Evolutionary conservation across 202 grass and related monocot species (phyloP), one percentile per base, ranked within the genome.

Genomic region (Sporobolus alterniflorus): DNA sequence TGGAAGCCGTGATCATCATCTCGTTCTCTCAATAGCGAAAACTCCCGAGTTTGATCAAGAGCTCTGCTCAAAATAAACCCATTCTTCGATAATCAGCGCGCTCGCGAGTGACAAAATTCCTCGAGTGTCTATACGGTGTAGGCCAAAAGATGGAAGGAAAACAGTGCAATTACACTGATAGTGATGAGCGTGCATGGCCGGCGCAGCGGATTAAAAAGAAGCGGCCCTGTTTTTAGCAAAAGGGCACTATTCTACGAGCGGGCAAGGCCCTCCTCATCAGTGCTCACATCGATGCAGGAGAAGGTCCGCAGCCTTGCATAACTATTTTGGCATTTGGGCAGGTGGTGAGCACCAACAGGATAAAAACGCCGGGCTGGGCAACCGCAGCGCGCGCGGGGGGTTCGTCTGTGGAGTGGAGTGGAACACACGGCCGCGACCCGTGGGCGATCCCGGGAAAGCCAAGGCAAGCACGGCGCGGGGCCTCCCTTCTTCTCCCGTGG

Each of bases 341-440:
- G 81, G 81, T 75, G 61, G 81, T 75, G 61, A 22, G 30, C 54
- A 17, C 54, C 61, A 24, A 46, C n/a, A n/a, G n/a, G n/a, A n/a
- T 83, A 47, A 76, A 59, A 48, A 39, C 82, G 9, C 39, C 33
- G 34, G n/a, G 39, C 33, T 22, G n/a, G 39, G 61, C 20, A 9
- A 30, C 21, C n/a, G 44, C 34, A 14, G 57, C 24, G 51, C n/a
- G 25, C 47, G 63, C 42, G 22, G 64, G 44, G 30, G 60, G 54
- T 69, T 39, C 36, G 36, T 8, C 36, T 8, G 36, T 39, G 36
- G 36, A 39, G 36, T 39, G 36, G 36, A n/a, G n/a, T n/a, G 30
- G 13, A 72, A n/a, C 48, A 44, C 84, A 67, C 74, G 88, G 28
- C 67, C 32, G 52, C n/a, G 83, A 62, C 87, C 52, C 67, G 74